A percentile compares a stretch with the other conserved stretches of the same genome.
Evolutionary conservation across 1,139 yeast genomes (phyloP).

Genomic region (Saccharomycopsis crataegensis): DNA sequence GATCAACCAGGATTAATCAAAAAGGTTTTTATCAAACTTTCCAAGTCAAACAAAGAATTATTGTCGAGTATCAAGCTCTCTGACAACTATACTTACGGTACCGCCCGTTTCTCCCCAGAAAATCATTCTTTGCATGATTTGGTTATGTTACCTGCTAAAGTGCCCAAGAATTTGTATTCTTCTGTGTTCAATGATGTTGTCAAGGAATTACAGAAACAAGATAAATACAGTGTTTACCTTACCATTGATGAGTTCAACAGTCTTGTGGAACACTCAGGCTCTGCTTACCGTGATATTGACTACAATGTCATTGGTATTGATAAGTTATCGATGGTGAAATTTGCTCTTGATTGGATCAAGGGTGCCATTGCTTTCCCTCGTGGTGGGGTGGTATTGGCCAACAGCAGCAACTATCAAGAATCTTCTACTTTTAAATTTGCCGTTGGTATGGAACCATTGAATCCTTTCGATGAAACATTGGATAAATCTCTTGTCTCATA

Average conservation of each 20-base stretch:
- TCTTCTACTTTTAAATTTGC: slow-evolving; percentile 57
- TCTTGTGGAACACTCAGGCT: slow-evolving; percentile 45
- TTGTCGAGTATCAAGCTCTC: slow-evolving; percentile 46
- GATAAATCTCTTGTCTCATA: slow-evolving; percentile 48
- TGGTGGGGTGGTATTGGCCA: slow-evolving; percentile 67
- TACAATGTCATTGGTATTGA: slow-evolving; percentile 53
- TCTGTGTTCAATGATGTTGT: slow-evolving; percentile 46
- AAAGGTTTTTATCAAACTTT: slow-evolving; percentile 49
- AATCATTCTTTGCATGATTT: slow-evolving; percentile 40
- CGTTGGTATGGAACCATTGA: slow-evolving; percentile 45
- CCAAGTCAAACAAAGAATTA: slow-evolving; percentile 46
- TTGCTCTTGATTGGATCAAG: slow-evolving; percentile 47
- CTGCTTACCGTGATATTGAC: slow-evolving; percentile 55
- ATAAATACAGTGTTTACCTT: slow-evolving; percentile 51
- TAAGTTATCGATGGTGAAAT: slow-evolving; percentile 61
- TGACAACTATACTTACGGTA: slow-evolving; percentile 33
- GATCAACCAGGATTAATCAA: slow-evolving; percentile 79
- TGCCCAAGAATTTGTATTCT: slow-evolving; percentile 4
- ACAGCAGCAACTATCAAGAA: slow-evolving; percentile 40
- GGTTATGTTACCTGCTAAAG: slow-evolving; percentile 23
- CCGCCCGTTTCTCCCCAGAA: slow-evolving; percentile 33
- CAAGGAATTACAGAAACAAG: slow-evolving; percentile 39
- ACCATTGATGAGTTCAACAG: slow-evolving; percentile 74
- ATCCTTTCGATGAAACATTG: slow-evolving; percentile 51
- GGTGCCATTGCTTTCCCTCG: slow-evolving; percentile 45